Base-by-base conservation (phyloP, 495 filamentous ascomycete genomes). In the Rostrohypoxylon terebratum region DNA sequence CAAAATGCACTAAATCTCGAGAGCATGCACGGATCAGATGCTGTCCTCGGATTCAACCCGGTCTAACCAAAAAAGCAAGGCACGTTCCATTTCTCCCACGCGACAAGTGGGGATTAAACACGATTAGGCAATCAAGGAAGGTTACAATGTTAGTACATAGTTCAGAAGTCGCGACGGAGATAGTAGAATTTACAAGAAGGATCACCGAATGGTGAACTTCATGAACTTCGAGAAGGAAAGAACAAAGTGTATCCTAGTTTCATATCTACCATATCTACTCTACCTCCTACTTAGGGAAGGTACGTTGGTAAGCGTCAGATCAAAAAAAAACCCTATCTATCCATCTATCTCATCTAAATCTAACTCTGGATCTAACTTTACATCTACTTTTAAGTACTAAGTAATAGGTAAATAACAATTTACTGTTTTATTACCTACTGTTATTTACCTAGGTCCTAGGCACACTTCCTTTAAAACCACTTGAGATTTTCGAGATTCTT, bases 51-150 rank as follows among this genome's bases (percentile, higher is more conserved):
- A 73, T 48, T 54, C 54, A 64, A 55, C 55, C 34, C 34, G 60
- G 53, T 64, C 21, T 64, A n/a, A 59, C 51, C 31, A 65, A 55
- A 62, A 44, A 59, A 63, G 69, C 69, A 72, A 67, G 63, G 69
- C 58, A 67, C 57, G 62, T 63, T 58, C 69, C 69, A 71, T 71
- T 60, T 45, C 28, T 73, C 66, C 71, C 71, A 74, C 66, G 71
- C 62, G 71, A 69, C 58, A 53, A 58, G 71, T 69, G 71, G 71
- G 50, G 66, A 66, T 61, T 44, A 2, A 38, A 63, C 66, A 66
- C 48, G 71, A 66, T 66, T 60, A 62, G 64, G 60, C 64, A 64
- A 59, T 63, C 51, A 53, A 71, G 34, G 48, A 45, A 50, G 51
- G n/a, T 38, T 40, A 53, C n/a, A n/a, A n/a, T n/a, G n/a, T n/a